These are phyloP conservation scores for Lichenothelia convexa DNA, from an alignment of 495 filamentous ascomycete genomes.

Conservation along the genomic window DNA sequence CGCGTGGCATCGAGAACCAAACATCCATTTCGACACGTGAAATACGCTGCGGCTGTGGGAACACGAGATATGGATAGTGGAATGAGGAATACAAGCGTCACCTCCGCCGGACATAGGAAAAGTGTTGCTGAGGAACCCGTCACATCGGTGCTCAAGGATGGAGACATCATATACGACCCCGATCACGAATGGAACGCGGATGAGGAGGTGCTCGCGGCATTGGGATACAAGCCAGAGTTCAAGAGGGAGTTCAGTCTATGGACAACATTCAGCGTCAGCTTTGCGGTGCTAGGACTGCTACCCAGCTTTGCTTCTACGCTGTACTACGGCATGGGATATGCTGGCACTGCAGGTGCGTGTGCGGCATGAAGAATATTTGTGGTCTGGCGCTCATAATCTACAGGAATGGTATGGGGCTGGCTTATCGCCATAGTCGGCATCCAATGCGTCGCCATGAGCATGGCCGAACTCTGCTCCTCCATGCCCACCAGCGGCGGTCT, in stretches of 20 bases:
- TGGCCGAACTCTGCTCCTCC: slow-evolving; percentile 48
- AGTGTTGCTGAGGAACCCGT: slow-evolving; percentile 37
- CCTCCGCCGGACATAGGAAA: slow-evolving; percentile 7
- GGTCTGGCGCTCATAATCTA: not conserved
- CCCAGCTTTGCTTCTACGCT: slow-evolving; percentile 61
- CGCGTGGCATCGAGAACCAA: too few species aligned
- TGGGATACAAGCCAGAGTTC: slow-evolving; percentile 69
- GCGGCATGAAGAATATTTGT: too few species aligned
- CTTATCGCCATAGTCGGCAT: slow-evolving; percentile 58
- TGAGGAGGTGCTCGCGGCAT: slow-evolving; percentile 47
- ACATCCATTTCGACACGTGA: too few species aligned
- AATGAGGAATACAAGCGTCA: slow-evolving; percentile 11
- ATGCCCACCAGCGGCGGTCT: slow-evolving; percentile 62
- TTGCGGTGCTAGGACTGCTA: slow-evolving; percentile 55
- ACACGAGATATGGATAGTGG: too few species aligned
- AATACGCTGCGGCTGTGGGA: too few species aligned
- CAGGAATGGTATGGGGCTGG: slow-evolving; percentile 74
- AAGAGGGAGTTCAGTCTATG: slow-evolving; percentile 70
- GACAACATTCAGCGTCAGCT: slow-evolving; percentile 64
- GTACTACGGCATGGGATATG: slow-evolving; percentile 68
- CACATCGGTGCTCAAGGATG: slow-evolving; percentile 46
- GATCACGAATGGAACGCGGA: slow-evolving; percentile 35
- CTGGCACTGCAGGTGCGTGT: slow-evolving; percentile 39
- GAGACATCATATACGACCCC: slow-evolving; percentile 38
- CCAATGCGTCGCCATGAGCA: slow-evolving; percentile 48